Evolutionary conservation across 805 yeast species (phyloP).

Genomic region (Zygoascus bituminiphila): DNA sequence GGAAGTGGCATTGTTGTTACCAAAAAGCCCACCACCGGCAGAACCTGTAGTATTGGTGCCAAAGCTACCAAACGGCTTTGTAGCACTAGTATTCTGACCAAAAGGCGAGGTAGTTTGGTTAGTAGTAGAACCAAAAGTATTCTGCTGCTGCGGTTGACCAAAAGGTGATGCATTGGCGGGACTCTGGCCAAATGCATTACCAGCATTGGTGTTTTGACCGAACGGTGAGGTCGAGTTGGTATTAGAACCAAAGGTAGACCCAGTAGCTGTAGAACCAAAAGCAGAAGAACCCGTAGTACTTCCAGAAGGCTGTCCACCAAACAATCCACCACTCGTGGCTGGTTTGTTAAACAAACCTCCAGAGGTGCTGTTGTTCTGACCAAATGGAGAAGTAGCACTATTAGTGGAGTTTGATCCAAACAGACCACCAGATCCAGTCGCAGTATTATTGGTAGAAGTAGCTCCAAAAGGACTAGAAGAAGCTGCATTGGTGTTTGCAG

Average conservation of each 20-base stretch:
- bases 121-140: not conserved
- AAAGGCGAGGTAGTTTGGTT: conserved; percentile 19
- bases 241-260: conserved; percentile 33
- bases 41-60: conserved; percentile 16
- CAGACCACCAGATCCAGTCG: conserved; percentile 25
- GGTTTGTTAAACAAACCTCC: conserved; percentile 10
- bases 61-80: conserved; percentile 6
- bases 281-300: conserved; percentile 16
- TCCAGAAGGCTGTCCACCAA: conserved; percentile 20
- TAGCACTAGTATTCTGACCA: conserved; percentile 11
- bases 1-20: conserved; percentile 17
- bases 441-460: conserved; percentile 15
- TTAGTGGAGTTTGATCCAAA: conserved; percentile 26
- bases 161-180: conserved; percentile 17
- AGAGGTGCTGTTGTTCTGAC: conserved; percentile 18
- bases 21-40: conserved; percentile 35
- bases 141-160: conserved; percentile 5
- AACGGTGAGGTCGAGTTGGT: conserved; percentile 24
- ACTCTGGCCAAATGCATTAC: conserved; percentile 13
- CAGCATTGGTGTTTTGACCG: conserved; percentile 5
- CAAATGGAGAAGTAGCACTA: conserved; percentile 29
- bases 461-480: conserved; percentile 37
- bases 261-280: conserved; percentile 33
- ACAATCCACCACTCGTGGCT: conserved; percentile 17
- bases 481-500: conserved; percentile 7